Percentiles rank a stretch among this genome's conserved stretches.
phyloP scores from a whole-genome alignment of 2,329 filamentous ascomycete species.

The Pyricularia pennisetigena region DNA sequence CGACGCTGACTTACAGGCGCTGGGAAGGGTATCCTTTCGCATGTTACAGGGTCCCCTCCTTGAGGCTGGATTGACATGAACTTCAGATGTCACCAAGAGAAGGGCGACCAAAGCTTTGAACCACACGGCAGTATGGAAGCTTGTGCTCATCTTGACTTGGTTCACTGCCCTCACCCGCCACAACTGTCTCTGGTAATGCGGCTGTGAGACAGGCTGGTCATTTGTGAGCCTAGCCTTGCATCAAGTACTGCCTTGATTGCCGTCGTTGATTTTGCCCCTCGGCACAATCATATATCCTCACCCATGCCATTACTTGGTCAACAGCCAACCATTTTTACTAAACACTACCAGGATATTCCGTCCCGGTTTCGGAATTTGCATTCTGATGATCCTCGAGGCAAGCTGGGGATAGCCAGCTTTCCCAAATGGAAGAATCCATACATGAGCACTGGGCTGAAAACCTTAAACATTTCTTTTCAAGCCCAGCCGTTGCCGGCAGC shows the following conservation, averaged over 20 bases:
- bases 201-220: not conserved
- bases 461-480: not conserved
- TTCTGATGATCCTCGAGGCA: not conserved
- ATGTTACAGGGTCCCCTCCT: not conserved
- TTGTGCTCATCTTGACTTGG: not conserved
- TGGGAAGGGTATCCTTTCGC: not conserved
- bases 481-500: not conserved
- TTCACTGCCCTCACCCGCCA: not conserved
- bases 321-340: not conserved
- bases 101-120: not conserved
- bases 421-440: not conserved
- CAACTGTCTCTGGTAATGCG: not conserved
- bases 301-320: not conserved
- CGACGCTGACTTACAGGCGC: not conserved
- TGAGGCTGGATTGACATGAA: not conserved
- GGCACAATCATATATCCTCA: not conserved
- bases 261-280: not conserved
- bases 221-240: not conserved
- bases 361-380: not conserved
- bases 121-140: not conserved
- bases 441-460: not conserved
- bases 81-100: not conserved
- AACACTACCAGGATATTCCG: not conserved
- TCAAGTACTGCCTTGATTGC: not conserved
- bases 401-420: not conserved